These are phyloP conservation scores for Alopecurus myosuroides DNA, from an alignment of 176 grass and related monocot genomes.

Conservation along the genomic window DNA sequence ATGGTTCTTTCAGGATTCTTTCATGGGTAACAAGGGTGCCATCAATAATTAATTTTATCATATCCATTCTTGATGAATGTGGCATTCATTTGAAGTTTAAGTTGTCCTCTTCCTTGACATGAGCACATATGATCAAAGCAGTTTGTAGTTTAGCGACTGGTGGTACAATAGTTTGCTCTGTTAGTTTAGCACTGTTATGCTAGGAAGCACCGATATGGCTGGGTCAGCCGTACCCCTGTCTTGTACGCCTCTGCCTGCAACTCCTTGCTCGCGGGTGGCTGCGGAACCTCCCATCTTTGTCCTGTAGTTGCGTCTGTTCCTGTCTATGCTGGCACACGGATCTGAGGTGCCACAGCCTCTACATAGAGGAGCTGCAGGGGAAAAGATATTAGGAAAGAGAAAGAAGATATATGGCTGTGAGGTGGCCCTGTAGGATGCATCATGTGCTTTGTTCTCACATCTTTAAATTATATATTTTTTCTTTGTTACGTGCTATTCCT, in stretches of 20 bases:
- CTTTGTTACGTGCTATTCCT: not conserved
- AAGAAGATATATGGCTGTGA: too few relatives aligned
- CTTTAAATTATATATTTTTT: not conserved
- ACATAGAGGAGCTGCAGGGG: not conserved
- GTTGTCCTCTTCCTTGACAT: not conserved
- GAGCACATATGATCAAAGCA: not conserved
- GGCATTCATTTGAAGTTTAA: not conserved
- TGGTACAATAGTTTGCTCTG: not conserved
- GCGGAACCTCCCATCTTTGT: not conserved
- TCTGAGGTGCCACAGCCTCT: not conserved
- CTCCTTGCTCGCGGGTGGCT: not conserved
- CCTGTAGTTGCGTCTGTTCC: not conserved
- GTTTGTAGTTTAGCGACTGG: not conserved
- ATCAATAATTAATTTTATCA: not conserved
- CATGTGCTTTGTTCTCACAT: too few relatives aligned
- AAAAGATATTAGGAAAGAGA: too few relatives aligned
- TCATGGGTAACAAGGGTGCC: not conserved
- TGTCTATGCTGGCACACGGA: not conserved
- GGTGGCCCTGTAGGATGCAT: not conserved
- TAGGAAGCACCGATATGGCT: not conserved
- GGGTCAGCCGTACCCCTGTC: not conserved
- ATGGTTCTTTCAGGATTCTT: not conserved
- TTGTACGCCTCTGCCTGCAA: not conserved
- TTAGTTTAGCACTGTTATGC: not conserved
- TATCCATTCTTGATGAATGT: slow-evolving; percentile 20